phyloP scores from a whole-genome alignment of 2,329 filamentous ascomycete genomes.

The Clarireedia sp. region DNA sequence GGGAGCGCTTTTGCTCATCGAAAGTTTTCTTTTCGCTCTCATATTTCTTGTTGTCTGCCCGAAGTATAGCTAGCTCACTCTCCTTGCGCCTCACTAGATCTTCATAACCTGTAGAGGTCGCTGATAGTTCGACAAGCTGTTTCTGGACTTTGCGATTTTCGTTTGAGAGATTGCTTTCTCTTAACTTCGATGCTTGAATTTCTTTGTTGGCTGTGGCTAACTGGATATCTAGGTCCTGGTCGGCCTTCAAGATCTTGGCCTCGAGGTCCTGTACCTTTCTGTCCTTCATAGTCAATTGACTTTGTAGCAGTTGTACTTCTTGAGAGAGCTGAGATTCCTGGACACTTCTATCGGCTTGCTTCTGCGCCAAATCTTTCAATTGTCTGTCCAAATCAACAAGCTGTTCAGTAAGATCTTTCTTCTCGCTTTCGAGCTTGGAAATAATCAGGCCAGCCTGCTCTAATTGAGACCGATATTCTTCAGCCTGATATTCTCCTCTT shows the following conservation, averaged over 20 bases:
- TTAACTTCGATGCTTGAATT: slow-evolving; percentile 61
- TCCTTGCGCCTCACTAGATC: slow-evolving; percentile 90
- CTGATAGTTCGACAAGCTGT: slow-evolving; percentile 78
- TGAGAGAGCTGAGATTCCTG: slow-evolving; percentile 71
- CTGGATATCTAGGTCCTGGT: slow-evolving; percentile 85
- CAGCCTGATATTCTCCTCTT: slow-evolving; percentile 75
- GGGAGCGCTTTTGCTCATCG: slow-evolving; percentile 66
- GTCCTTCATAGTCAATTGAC: slow-evolving; percentile 81
- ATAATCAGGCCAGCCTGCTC: slow-evolving; percentile 90
- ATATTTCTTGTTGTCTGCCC: slow-evolving; percentile 74
- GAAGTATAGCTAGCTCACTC: slow-evolving; percentile 79
- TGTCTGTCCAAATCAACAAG: slow-evolving; percentile 63
- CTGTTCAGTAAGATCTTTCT: slow-evolving; percentile 61
- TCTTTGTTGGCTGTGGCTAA: slow-evolving; percentile 72
- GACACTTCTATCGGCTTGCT: slow-evolving; percentile 64
- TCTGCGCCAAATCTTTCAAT: slow-evolving; percentile 61
- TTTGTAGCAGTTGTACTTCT: slow-evolving; percentile 86
- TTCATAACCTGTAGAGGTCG: slow-evolving; percentile 90
- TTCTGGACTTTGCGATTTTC: slow-evolving; percentile 79
- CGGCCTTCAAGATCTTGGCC: slow-evolving; percentile 69
- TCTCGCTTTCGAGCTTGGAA: slow-evolving; percentile 76
- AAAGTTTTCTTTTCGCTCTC: slow-evolving; percentile 72
- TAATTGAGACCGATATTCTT: slow-evolving; percentile 69
- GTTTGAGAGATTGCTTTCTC: slow-evolving; percentile 66
- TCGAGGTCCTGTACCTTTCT: slow-evolving; percentile 85